These are phyloP conservation scores for Batkoa obscura DNA, from an alignment of 371 early-diverging fungal species.

Conservation along the genomic window DNA sequence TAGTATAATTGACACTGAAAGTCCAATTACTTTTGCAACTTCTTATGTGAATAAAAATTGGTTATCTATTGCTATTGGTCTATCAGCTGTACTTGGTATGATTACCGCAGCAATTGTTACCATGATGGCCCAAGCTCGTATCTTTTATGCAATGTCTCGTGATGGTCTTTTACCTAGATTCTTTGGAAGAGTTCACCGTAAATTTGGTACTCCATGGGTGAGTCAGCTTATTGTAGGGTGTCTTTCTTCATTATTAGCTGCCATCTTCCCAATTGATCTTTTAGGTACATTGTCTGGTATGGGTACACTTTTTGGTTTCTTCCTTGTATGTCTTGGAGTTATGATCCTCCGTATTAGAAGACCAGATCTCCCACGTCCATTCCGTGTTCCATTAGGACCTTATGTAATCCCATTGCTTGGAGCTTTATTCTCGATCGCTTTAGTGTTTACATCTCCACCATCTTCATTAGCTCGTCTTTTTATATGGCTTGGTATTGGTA, in stretches of 20 bases:
- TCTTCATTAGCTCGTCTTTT: conserved; percentile 24
- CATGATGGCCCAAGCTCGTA: conserved; percentile 69
- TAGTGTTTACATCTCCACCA: conserved; percentile 36
- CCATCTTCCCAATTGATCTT: conserved; percentile 60
- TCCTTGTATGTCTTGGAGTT: conserved; percentile 57
- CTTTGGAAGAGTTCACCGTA: conserved; percentile 19
- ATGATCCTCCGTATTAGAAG: conserved; percentile 53
- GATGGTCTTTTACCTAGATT: conserved; percentile 14
- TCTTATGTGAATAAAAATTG: conserved; percentile 31
- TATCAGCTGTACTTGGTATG: conserved; percentile 63
- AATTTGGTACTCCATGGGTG: conserved; percentile 49
- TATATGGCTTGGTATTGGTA: conserved; percentile 45
- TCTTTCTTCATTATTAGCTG: conserved; percentile 46
- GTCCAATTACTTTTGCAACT: conserved; percentile 50
- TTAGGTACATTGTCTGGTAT: conserved; percentile 69
- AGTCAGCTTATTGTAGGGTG: conserved; percentile 45
- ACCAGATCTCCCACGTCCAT: conserved; percentile 48
- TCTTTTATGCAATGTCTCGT: conserved; percentile 67
- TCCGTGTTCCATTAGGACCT: conserved; percentile 54
- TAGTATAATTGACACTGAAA: conserved; percentile 18
- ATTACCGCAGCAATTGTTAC: conserved; percentile 54
- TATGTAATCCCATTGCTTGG: conserved; percentile 40
- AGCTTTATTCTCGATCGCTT: conserved; percentile 27
- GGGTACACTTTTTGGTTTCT: conserved; percentile 71
- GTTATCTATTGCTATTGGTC: conserved; percentile 44